These are phyloP conservation scores for Daphne laureola DNA, from an alignment of 441 rosid genomes.

Conservation along the genomic window DNA sequence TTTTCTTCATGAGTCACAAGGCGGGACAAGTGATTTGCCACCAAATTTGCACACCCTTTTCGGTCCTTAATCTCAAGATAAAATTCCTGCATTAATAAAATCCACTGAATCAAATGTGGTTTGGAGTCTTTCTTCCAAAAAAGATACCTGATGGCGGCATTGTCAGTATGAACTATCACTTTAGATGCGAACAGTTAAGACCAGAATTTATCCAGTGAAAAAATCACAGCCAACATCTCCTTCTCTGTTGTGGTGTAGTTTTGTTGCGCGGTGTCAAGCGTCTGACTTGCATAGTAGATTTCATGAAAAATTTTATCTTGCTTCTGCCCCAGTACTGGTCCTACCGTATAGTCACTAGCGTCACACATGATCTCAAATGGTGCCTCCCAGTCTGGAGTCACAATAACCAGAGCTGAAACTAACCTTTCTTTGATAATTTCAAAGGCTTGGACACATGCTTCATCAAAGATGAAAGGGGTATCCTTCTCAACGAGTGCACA, in stretches of 20 bases:
- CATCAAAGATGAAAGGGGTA: too few relatives aligned
- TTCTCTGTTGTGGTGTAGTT: constrained; percentile 7
- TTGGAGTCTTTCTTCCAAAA: background rate
- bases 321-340: background rate
- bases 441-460: too few relatives aligned
- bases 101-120: too few relatives aligned
- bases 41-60: background rate
- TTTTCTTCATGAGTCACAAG: background rate
- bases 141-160: too few relatives aligned
- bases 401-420: too few relatives aligned
- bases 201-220: constrained; percentile 5
- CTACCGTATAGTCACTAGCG: background rate
- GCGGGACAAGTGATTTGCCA: background rate
- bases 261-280: background rate
- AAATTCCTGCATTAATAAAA: background rate
- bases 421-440: too few relatives aligned
- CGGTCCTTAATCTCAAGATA: background rate
- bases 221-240: background rate
- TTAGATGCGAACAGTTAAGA: background rate
- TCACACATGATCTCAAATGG: background rate
- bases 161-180: too few relatives aligned
- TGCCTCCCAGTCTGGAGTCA: too few relatives aligned
- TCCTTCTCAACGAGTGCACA: too few relatives aligned
- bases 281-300: background rate
- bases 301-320: background rate